Percentiles rank a stretch among this genome's conserved stretches.
Conservation (phyloP, 169 alveolate genomes). For the Cyclospora cayetanensis region DNA sequence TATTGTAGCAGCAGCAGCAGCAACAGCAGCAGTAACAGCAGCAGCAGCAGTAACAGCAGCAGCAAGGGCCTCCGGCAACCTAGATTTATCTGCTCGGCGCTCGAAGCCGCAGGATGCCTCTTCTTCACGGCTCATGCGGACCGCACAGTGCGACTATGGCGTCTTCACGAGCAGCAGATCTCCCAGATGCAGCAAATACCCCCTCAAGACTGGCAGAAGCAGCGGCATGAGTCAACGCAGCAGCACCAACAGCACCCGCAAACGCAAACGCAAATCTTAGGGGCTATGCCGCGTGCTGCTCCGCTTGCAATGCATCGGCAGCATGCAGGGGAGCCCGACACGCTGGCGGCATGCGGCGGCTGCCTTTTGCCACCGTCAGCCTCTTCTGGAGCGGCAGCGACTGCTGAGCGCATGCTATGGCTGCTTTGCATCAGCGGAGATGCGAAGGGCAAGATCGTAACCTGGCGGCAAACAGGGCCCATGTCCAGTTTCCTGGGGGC, state of each 20-base stretch:
- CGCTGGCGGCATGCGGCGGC: neutral
- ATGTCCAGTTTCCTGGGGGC: neutral
- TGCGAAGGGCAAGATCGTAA: neutral
- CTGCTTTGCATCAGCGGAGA: slow-evolving; percentile 22
- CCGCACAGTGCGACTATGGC: slow-evolving; percentile 4
- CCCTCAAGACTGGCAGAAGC: neutral
- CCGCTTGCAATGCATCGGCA: neutral
- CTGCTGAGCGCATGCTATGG: neutral
- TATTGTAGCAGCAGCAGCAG: neutral
- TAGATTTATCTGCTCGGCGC: neutral
- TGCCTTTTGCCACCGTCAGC: slow-evolving; percentile 12
- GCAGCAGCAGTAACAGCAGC: slow-evolving; percentile 28
- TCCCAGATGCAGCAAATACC: neutral
- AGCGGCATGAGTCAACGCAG: neutral
- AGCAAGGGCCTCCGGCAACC: neutral
- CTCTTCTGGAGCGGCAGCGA: neutral
- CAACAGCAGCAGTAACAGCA: neutral
- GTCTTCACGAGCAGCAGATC: neutral
- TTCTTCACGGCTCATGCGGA: neutral
- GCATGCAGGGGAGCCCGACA: neutral
- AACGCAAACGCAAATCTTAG: too few relatives aligned
- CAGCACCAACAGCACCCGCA: too few relatives aligned
- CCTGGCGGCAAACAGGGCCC: neutral
- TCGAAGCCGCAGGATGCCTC: neutral
- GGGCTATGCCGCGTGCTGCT: slow-evolving; percentile 3